phyloP scores from a whole-genome alignment of 768 basidiomycete species.

The Ephemerocybe angulata region DNA sequence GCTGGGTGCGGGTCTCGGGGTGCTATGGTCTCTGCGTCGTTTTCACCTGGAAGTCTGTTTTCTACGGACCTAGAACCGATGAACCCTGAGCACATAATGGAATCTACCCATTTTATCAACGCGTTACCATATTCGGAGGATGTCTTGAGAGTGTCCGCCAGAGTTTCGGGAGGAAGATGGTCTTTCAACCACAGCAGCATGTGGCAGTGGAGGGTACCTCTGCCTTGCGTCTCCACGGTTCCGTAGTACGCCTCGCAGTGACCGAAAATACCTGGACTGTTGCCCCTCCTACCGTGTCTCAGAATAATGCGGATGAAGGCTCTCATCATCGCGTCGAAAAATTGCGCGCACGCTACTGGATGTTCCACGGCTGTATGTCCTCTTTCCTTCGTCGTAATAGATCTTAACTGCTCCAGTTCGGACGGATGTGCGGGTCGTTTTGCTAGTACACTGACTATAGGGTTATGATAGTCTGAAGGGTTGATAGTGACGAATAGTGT shows the following conservation, averaged over 20 bases:
- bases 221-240: conserved; percentile 22
- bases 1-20: not conserved
- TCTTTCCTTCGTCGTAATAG: not conserved
- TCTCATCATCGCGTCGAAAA: not conserved
- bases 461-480: not conserved
- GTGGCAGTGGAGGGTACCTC: conserved; percentile 26
- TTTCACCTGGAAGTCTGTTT: no score
- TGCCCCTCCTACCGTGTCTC: not conserved
- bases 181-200: conserved; percentile 27
- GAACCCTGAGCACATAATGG: not conserved
- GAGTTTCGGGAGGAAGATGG: conserved; percentile 17
- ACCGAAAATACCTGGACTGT: not conserved
- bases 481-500: not conserved
- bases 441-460: not conserved
- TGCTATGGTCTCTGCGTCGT: no score
- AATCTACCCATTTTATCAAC: not conserved
- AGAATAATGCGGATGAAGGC: not conserved
- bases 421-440: not conserved
- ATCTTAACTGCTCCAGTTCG: no score
- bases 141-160: not conserved
- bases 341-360: not conserved
- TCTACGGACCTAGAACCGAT: not conserved
- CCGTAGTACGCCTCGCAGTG: not conserved
- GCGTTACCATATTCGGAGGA: not conserved
- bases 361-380: not conserved